These are phyloP conservation scores for Colletotrichum costaricense DNA, from an alignment of 2,329 filamentous ascomycete genomes.

Conservation along the genomic window DNA sequence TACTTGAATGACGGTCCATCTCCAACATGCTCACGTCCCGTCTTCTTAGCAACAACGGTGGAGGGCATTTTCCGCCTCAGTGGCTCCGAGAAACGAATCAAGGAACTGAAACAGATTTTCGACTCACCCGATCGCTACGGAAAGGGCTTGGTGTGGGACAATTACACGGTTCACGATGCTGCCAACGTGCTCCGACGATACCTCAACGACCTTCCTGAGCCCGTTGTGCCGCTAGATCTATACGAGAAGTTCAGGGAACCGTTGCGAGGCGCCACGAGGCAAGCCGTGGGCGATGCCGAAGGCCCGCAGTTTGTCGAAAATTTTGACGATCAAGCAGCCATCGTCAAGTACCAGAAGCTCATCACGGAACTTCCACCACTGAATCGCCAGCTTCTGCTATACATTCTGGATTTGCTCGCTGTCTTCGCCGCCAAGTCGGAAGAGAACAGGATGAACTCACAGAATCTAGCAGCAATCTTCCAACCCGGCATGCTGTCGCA, in stretches of 20 bases:
- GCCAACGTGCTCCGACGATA: constrained; percentile 96
- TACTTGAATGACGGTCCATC: not conserved
- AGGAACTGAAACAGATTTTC: constrained; percentile 91
- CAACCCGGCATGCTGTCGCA: constrained; percentile 97
- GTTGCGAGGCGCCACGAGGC: constrained; percentile 76
- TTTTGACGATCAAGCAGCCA: constrained; percentile 74
- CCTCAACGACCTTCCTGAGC: constrained; percentile 94
- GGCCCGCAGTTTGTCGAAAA: constrained; percentile 76
- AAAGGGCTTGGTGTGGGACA: constrained; percentile 96
- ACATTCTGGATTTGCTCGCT: constrained; percentile 93
- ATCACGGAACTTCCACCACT: constrained; percentile 94
- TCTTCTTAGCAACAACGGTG: constrained; percentile 81
- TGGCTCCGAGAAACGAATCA: constrained; percentile 97
- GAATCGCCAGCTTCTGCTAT: constrained; percentile 92
- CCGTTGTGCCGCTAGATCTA: constrained; percentile 92
- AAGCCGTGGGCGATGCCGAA: constrained; percentile 77
- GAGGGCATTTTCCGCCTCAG: constrained; percentile 97
- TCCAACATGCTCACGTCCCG: constrained; percentile 40
- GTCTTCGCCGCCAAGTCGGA: constrained; percentile 98
- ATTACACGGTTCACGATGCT: constrained; percentile 98
- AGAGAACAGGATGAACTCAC: constrained; percentile 95
- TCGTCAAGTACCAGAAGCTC: constrained; percentile 84
- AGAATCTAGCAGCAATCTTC: constrained; percentile 96
- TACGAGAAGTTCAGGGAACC: constrained; percentile 93
- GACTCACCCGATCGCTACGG: constrained; percentile 96